Evolutionary conservation across 78 protist genomes (phyloP).

Genomic region (Dictyostelium capitatum): DNA sequence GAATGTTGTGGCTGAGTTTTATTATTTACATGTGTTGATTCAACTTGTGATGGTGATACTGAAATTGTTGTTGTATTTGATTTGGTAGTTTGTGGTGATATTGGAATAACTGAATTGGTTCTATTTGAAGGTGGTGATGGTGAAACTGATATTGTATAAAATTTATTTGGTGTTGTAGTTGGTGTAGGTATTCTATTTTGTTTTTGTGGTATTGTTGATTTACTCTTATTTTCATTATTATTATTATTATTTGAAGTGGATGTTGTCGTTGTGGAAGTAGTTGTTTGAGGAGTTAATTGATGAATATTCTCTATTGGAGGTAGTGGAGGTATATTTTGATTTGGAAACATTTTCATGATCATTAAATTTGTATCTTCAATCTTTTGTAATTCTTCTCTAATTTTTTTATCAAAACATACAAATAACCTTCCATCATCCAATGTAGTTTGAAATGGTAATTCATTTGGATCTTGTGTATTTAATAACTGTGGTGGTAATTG

Average conservation of each 20-base stretch:
- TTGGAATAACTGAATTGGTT: not conserved
- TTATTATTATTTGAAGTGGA: too few species aligned
- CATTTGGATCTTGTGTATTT: not conserved
- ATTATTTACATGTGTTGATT: not conserved
- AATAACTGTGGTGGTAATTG: not conserved
- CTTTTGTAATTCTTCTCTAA: not conserved
- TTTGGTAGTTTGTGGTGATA: not conserved
- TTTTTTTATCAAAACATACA: not conserved
- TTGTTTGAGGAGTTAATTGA: too few species aligned
- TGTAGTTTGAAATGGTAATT: not conserved
- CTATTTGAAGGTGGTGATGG: not conserved
- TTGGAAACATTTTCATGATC: not conserved
- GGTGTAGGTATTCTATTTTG: not conserved
- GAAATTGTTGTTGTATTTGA: not conserved
- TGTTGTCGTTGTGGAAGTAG: too few species aligned
- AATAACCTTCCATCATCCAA: slow-evolving; percentile 17
- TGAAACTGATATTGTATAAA: not conserved
- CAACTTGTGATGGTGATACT: not conserved
- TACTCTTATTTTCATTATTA: not conserved
- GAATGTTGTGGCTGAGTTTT: not conserved
- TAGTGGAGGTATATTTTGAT: too few species aligned
- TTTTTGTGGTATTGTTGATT: not conserved
- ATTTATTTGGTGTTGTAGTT: not conserved
- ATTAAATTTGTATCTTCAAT: not conserved
- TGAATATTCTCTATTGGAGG: too few species aligned